Conservation (phyloP, 2,329 filamentous ascomycete species). For the Teratosphaeria destructans region DNA sequence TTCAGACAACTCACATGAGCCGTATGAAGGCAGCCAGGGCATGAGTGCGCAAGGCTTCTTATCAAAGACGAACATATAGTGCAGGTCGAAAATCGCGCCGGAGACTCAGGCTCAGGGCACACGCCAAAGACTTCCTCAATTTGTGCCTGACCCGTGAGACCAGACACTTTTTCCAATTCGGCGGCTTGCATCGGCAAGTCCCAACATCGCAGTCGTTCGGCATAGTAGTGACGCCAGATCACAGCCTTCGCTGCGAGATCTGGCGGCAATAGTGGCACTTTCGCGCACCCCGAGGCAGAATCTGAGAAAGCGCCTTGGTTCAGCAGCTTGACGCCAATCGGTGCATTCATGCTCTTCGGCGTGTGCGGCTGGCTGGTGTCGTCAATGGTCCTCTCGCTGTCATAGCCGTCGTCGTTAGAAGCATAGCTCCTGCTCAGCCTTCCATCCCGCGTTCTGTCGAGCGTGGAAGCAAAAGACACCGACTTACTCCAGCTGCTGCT, state of each 20-base stretch:
- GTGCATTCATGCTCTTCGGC: constrained; percentile 20
- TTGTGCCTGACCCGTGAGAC: constrained; percentile 21
- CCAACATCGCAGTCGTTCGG: constrained; percentile 50
- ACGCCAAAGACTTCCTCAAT: background rate
- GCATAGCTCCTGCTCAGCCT: constrained; percentile 21
- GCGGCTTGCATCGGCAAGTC: constrained; percentile 43
- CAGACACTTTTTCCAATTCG: constrained; percentile 49
- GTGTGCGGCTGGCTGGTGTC: constrained; percentile 25
- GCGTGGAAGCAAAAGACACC: constrained; percentile 20
- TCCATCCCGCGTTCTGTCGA: constrained; percentile 12
- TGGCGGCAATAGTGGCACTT: constrained; percentile 40
- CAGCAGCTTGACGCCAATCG: constrained; percentile 42
- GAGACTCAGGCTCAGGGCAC: background rate
- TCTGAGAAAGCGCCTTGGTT: constrained; percentile 48
- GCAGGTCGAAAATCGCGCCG: constrained; percentile 12
- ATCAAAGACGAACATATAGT: constrained; percentile 19
- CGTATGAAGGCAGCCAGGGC: constrained; percentile 20
- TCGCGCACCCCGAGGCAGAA: constrained; percentile 31
- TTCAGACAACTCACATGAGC: constrained; percentile 19
- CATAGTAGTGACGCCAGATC: constrained; percentile 47
- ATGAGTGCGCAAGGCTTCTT: constrained; percentile 19
- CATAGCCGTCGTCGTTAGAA: constrained; percentile 19
- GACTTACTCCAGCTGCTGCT: constrained; percentile 38
- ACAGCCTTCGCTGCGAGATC: constrained; percentile 34
- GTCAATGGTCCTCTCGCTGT: constrained; percentile 26